phyloP scores from a whole-genome alignment of 306 rosid species.

The Prosopis cineraria region DNA sequence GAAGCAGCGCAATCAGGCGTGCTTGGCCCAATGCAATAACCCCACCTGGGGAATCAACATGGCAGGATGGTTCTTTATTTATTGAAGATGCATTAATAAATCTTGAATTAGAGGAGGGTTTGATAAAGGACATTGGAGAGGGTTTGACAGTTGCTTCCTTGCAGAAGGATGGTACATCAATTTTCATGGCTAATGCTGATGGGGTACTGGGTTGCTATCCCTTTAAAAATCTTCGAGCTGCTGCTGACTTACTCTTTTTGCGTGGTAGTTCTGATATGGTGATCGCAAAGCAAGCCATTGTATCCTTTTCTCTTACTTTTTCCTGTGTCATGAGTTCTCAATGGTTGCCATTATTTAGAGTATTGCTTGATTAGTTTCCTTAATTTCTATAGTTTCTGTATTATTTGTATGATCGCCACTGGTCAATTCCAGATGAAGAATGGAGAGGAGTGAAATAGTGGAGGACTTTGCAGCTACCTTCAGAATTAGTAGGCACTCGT shows the following conservation, averaged over 20 bases:
- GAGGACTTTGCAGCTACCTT: conserved; percentile 89
- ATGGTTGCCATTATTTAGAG: conserved; percentile 23
- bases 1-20: conserved; percentile 77
- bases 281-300: conserved; percentile 96
- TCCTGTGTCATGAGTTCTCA: conserved; percentile 21
- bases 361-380: conserved; percentile 43
- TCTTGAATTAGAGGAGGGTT: conserved; percentile 70
- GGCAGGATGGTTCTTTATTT: conserved; percentile 73
- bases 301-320: conserved; percentile 61
- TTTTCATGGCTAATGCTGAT: conserved; percentile 60
- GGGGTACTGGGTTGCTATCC: conserved; percentile 74
- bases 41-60: conserved; percentile 60
- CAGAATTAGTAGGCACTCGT: conserved; percentile 69
- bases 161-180: conserved; percentile 55
- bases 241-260: conserved; percentile 86
- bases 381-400: conserved; percentile 78
- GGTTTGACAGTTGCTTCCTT: conserved; percentile 62
- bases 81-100: conserved; percentile 88
- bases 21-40: conserved; percentile 92
- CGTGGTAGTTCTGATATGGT: conserved; percentile 81
- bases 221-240: conserved; percentile 74
- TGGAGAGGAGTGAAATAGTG: conserved; percentile 84
- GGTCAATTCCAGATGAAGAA: conserved; percentile 80
- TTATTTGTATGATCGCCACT: conserved; percentile 90
- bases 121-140: conserved; percentile 48